Base-by-base conservation (phyloP, 2,329 filamentous ascomycete species). In the Aureobasidium sp. region DNA sequence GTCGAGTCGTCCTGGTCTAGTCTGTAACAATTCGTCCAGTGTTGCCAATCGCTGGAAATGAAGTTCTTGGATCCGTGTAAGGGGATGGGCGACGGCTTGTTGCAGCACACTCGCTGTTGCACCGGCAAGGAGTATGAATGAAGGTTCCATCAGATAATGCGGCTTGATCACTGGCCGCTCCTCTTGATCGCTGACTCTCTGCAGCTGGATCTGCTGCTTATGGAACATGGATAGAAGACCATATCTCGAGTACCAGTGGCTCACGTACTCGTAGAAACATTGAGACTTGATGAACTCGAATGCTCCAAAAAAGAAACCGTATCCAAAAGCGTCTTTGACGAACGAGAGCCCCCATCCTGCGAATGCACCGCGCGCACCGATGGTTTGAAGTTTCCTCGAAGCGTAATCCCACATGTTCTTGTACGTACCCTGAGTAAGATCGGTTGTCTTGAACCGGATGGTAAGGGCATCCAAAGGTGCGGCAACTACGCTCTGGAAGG, bases 201-300 rank as follows among this genome's bases (percentile, higher is more conserved):
- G 69, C 11, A 65, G 61, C 2, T 64, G 64, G n/a, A 73, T 69
- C 43, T 64, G 65, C 17, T 69, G 65, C 61, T 68, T 64, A 50
- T 73, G 70, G 17, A 54, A 60, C 47, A 77, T 67, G 4, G 69
- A 70, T 4, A 73, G 64, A 13, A 69, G 67, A 27, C 65, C 67
- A 61, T 67, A 71, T 8, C 65, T 63, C 8, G 84, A 83, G 65
- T 91, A 91, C 69, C 85, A 89, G 75, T 82, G 84, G 15, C 80
- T 82, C 33, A 91, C 82, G 68, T 88, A 91, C 46, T 76, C 76
- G 71, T 90, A 90, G 73, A 89, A 86, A 13, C 79, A 79, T 69
- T 91, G 88, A 11, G 84, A 85, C 70, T 91, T 91, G 68, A 90
- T 76, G 50, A 84, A 88, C 73, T 92, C 88, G 64, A 92, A 91